These are phyloP conservation scores for Hymenoscyphus fraxineus DNA, from an alignment of 2,329 filamentous ascomycete species.

Conservation along the genomic window DNA sequence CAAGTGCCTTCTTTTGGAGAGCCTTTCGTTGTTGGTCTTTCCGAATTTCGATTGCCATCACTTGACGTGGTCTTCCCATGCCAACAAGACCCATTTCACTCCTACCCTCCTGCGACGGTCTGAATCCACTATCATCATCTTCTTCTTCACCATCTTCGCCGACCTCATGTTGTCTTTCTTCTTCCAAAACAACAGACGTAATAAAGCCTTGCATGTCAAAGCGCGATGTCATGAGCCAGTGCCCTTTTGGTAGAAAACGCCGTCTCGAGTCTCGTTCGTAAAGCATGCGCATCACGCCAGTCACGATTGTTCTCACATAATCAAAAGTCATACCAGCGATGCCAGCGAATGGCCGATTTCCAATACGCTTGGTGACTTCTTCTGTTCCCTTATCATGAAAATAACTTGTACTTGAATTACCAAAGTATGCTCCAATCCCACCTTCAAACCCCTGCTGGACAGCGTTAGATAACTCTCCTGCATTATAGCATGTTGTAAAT, in stretches of 20 bases:
- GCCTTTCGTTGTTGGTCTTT: slow-evolving; percentile 62
- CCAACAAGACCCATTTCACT: slow-evolving; percentile 44
- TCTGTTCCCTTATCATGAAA: slow-evolving; percentile 21
- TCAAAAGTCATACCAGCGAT: slow-evolving; percentile 71
- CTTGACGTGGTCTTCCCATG: slow-evolving; percentile 58
- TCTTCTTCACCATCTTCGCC: slow-evolving; percentile 57
- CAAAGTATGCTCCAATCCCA: slow-evolving; percentile 46
- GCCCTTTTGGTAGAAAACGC: slow-evolving; percentile 73
- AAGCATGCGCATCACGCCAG: slow-evolving; percentile 76
- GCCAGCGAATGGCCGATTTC: slow-evolving; percentile 49
- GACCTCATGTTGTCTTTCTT: slow-evolving; percentile 70
- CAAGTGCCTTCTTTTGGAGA: slow-evolving; percentile 67
- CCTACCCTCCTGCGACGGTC: slow-evolving; percentile 33
- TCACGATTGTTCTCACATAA: slow-evolving; percentile 76
- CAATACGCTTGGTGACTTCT: slow-evolving; percentile 14
- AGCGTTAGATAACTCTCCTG: slow-evolving; percentile 57
- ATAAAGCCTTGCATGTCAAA: slow-evolving; percentile 91
- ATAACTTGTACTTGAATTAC: slow-evolving; percentile 26
- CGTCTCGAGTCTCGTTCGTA: slow-evolving; percentile 92
- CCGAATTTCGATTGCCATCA: slow-evolving; percentile 58
- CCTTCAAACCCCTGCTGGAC: slow-evolving; percentile 36
- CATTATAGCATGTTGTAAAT: slow-evolving; percentile 84
- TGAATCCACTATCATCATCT: slow-evolving; percentile 38
- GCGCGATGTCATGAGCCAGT: slow-evolving; percentile 89
- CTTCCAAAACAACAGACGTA: slow-evolving; percentile 79